A percentile compares a stretch with the other conserved stretches of the same genome.
Evolutionary conservation across 805 yeast species (phyloP).

Genomic region (Metschnikowia bowlesiae): DNA sequence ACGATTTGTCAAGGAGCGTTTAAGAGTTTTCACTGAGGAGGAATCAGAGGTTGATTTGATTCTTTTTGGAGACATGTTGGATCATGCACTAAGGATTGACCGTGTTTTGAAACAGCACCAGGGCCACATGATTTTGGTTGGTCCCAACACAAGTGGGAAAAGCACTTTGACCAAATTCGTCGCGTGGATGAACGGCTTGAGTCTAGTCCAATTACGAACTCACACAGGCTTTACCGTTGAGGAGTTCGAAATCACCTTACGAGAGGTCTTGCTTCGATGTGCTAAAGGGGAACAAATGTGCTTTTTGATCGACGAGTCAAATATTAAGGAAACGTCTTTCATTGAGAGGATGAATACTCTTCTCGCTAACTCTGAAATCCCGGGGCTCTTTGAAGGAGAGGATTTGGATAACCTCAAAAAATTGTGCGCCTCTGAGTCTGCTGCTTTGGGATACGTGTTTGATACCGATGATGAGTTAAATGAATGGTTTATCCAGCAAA

Average conservation of each 20-base stretch:
- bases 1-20: slow-evolving; percentile 56
- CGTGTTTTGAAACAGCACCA: slow-evolving; percentile 79
- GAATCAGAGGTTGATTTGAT: slow-evolving; percentile 59
- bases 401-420: slow-evolving; percentile 51
- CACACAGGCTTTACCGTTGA: slow-evolving; percentile 47
- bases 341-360: slow-evolving; percentile 88
- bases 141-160: slow-evolving; percentile 79
- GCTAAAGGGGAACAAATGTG: slow-evolving; percentile 58
- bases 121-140: slow-evolving; percentile 85
- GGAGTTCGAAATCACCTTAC: slow-evolving; percentile 66
- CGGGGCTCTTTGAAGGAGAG: slow-evolving; percentile 81
- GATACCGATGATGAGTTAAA: slow-evolving; percentile 69
- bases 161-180: slow-evolving; percentile 74
- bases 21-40: slow-evolving; percentile 74
- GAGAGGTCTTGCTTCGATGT: slow-evolving; percentile 45
- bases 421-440: slow-evolving; percentile 53
- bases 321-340: slow-evolving; percentile 70
- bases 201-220: slow-evolving; percentile 54
- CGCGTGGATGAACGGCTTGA: slow-evolving; percentile 85
- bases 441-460: slow-evolving; percentile 55
- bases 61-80: slow-evolving; percentile 65
- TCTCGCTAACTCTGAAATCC: slow-evolving; percentile 89
- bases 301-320: slow-evolving; percentile 76
- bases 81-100: slow-evolving; percentile 73
- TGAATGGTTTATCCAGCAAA: slow-evolving; percentile 66